Evolutionary conservation across 345 rosid species (phyloP), one percentile per base, ranked within the genome.

Genomic region (Salix viminalis): DNA sequence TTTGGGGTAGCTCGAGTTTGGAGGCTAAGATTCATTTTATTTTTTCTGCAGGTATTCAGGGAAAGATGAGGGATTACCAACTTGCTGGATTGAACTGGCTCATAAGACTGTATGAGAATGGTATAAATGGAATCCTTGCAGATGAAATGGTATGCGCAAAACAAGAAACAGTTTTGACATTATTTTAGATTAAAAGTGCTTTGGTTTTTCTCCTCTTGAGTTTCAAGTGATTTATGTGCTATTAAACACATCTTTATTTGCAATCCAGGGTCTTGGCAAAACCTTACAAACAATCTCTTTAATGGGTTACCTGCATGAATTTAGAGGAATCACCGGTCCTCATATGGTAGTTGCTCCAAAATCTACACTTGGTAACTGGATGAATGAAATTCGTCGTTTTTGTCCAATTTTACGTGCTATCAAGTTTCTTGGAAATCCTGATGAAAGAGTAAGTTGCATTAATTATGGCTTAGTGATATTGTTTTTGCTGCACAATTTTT

Each of bases 311-410:
- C 89, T 96, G 82, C 97, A 94, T 41, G 99, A 96, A 69, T 96
- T 92, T 82, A 83, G 95, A 74, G 97, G 98, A 88, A 96, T 96
- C 72, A 87, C 90, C 78, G 99, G 99, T 76, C 99, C 99, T 71
- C 99, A 96, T 80, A 91, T 94, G 99, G 99, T 96, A 28, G 98
- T 96, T 86, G 97, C 99, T 76, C 99, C 99, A 74, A 96, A 96
- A 86, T 96, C 99, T 82, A 94, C 99, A 36, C 97, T 94, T 84
- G 99, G 98, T 73, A 96, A 96, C 80, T 96, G 98, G 99, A 94
- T 96, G 98, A 96, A 94, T 77, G 99, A 96, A 87, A 96, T 96
- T 79, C 92, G 89, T 39, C 92, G 98, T 26, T 96, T 96, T 82
- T 94, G 99, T 81, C 99, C 98, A n/a, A 65, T 87, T 69, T 72